phyloP scores from a whole-genome alignment of 257 asterid species.

The Salvia miltiorrhiza region DNA sequence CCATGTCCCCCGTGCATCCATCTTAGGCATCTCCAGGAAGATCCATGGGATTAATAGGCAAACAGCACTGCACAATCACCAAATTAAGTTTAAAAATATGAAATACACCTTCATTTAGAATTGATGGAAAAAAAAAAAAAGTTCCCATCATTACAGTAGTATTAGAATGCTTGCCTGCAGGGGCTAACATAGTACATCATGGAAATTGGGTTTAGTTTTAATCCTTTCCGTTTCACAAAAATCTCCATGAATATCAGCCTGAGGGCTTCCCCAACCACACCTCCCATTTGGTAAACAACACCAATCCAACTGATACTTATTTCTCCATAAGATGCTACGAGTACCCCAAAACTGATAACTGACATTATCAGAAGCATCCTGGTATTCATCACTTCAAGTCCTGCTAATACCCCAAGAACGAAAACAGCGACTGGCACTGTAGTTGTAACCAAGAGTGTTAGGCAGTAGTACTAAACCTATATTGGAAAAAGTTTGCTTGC shows the following conservation, averaged over 20 bases:
- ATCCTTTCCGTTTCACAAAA: conserved; percentile 88
- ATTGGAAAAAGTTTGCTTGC: not conserved
- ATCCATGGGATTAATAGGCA: conserved; percentile 95
- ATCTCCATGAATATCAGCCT: conserved; percentile 95
- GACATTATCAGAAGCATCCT: conserved; percentile 96
- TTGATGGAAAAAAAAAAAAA: not conserved
- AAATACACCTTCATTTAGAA: not conserved
- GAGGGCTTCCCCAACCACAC: conserved; percentile 96
- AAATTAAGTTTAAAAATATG: not conserved
- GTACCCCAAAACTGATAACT: conserved; percentile 85
- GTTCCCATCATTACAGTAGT: not conserved
- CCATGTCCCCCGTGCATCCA: conserved; percentile 79
- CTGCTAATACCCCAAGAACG: conserved; percentile 89
- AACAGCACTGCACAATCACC: conserved; percentile 67
- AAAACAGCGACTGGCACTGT: conserved; percentile 99
- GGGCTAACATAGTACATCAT: conserved; percentile 99
- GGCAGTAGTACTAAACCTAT: conserved; percentile 11
- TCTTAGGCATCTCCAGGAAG: conserved; percentile 87
- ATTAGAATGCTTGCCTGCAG: conserved; percentile 68
- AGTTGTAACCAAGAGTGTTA: conserved; percentile 25
- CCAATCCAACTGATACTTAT: conserved; percentile 89
- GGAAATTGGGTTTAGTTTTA: conserved; percentile 87
- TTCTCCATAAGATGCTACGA: conserved; percentile 96
- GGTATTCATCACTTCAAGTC: conserved; percentile 91
- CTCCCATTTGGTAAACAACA: conserved; percentile 99